phyloP scores from a whole-genome alignment of 805 yeast species.

The Danielia reshetovae region DNA sequence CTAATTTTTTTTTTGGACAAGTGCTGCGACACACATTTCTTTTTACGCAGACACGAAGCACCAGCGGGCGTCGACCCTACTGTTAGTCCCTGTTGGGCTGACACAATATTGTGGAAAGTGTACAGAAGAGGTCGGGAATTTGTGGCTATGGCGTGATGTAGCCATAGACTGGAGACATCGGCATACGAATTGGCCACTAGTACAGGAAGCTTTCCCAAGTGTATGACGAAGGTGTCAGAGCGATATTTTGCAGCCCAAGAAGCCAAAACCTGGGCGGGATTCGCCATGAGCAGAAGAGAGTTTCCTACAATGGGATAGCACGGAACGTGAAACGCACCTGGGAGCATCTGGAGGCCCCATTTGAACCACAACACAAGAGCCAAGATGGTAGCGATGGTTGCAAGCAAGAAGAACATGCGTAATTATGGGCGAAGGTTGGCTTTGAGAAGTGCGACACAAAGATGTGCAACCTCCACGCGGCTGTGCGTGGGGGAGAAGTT shows the following conservation, averaged over 20 bases:
- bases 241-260: constrained; percentile 44
- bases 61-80: constrained; percentile 65
- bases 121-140: constrained; percentile 65
- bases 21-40: constrained; percentile 45
- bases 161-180: constrained; percentile 53
- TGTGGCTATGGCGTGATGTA: constrained; percentile 41
- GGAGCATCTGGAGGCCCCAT: too few species aligned
- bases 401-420: too few species aligned
- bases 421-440: too few species aligned
- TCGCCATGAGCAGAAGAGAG: constrained; percentile 37
- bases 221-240: constrained; percentile 51
- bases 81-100: constrained; percentile 54
- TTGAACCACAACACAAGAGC: too few species aligned
- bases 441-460: too few species aligned
- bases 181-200: constrained; percentile 66
- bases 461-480: too few species aligned
- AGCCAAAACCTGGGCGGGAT: constrained; percentile 49
- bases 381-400: too few species aligned
- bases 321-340: constrained; percentile 41
- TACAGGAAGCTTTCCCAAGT: constrained; percentile 54
- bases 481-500: too few species aligned
- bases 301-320: constrained; percentile 53
- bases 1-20: too few species aligned
- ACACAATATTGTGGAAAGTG: constrained; percentile 64
- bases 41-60: constrained; percentile 40